Evolutionary conservation across 331 rosid genomes (phyloP).

Genomic region (Saraca asoca): DNA sequence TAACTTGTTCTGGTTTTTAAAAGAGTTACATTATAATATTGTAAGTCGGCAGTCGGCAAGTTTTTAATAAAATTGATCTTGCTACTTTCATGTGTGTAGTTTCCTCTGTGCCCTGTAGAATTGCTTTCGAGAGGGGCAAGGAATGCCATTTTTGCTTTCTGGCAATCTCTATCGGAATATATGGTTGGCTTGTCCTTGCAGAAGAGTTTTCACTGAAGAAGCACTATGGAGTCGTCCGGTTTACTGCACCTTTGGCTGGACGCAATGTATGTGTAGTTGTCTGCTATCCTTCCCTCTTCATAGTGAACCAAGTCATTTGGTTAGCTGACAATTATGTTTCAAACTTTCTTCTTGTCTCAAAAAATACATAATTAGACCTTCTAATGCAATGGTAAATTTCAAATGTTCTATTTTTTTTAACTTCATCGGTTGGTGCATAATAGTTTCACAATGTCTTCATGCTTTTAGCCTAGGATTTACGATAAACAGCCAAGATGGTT

Average conservation of each 20-base stretch:
- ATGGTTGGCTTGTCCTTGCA: slow-evolving; percentile 77
- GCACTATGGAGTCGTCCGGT: slow-evolving; percentile 68
- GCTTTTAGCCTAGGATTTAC: slow-evolving; percentile 75
- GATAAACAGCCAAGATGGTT: slow-evolving; percentile 77
- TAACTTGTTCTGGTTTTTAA: too few relatives aligned
- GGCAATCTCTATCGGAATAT: slow-evolving; percentile 64
- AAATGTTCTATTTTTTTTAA: slow-evolving; percentile 5
- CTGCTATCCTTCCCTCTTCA: slow-evolving; percentile 28
- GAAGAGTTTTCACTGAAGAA: slow-evolving; percentile 75
- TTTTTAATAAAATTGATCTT: slow-evolving; percentile 25
- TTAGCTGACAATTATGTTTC: slow-evolving; percentile 18
- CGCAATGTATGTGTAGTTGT: slow-evolving; percentile 62
- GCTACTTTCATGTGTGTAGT: slow-evolving; percentile 53
- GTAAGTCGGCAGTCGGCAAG: background rate
- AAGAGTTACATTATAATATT: too few relatives aligned
- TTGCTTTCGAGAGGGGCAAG: slow-evolving; percentile 83
- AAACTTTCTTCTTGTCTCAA: background rate
- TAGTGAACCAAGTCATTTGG: slow-evolving; percentile 20
- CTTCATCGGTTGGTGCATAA: slow-evolving; percentile 3
- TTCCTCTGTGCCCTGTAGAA: slow-evolving; percentile 77
- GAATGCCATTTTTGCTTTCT: slow-evolving; percentile 68
- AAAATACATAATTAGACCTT: background rate
- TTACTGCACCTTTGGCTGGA: slow-evolving; percentile 90
- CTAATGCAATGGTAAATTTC: slow-evolving; percentile 15
- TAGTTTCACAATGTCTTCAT: slow-evolving; percentile 29